Evolutionary conservation across 768 basidiomycete species (phyloP), one percentile per base, ranked within the genome.

Genomic region (Leccinum imitatum): DNA sequence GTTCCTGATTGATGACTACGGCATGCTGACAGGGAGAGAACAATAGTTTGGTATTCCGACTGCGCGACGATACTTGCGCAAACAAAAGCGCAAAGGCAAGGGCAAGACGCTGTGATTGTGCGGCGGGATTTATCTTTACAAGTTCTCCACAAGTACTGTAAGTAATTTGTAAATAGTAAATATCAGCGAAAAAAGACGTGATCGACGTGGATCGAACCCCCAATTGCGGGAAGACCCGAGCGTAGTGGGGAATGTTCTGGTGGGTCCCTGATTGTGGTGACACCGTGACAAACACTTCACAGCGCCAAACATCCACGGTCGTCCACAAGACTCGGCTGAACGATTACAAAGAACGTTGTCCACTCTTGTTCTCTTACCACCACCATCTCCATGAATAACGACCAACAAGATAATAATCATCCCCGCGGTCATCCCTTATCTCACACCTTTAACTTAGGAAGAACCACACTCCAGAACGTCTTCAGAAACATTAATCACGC

Each of bases 1-100:
- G 46, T 54, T 53, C 11, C 30, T 8, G 37, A 15, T 2, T 48
- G 4, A 27, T 13, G 41, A 4, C n/a, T 37, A 31, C 10, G 59
- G 60, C 33, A 58, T 61, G 54, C 48, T 65, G 60, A 68, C 33
- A 46, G 10, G 11, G 19, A 13, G 56, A 14, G 31, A 50, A 59
- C 41, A 55, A 30, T 65, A 90, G 89, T 90, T 90, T 73, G 89
- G 88, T 21, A 66, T 87, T 48, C 87, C 88, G 11, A 78, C 74
- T 53, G 79, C 76, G 35, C 78, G 86, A 68, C 80, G 76, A 60
- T 87, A 84, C 65, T 69, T 87, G 48, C 71, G 73, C 52, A 78
- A 64, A 59, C 69, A 70, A 46, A 65, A 58, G 50, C 76, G 72
- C 59, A 72, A 69, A 54, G 58, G 59, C 3, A 76, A 74, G 62